phyloP scores from a whole-genome alignment of 148 eudicot genomes.

The Nepenthes mirabilis region DNA sequence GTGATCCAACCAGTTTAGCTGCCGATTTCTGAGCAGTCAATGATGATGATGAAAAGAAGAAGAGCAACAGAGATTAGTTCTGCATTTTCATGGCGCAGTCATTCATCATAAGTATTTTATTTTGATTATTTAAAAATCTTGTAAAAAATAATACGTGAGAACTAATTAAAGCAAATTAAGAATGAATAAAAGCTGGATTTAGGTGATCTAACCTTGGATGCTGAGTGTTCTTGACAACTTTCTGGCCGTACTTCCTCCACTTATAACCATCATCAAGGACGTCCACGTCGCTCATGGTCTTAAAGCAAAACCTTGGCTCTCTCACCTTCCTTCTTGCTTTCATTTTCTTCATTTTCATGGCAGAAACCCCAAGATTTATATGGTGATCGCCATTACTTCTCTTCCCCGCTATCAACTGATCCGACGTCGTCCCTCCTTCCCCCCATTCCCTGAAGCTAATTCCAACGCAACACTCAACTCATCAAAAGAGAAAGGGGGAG shows the following conservation, averaged over 20 bases:
- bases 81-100: too few species aligned
- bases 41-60: too few species aligned
- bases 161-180: too few species aligned
- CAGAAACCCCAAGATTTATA: conserved; percentile 20
- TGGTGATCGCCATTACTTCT: conserved; percentile 9
- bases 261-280: conserved; percentile 84
- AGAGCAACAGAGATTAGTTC: too few species aligned
- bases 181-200: too few species aligned
- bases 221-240: conserved; percentile 80
- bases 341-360: conserved; percentile 58
- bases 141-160: too few species aligned
- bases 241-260: conserved; percentile 88
- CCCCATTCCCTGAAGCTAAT: conserved; percentile 5
- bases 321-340: conserved; percentile 71
- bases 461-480: not conserved
- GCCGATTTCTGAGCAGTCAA: too few species aligned
- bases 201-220: conserved; percentile 49
- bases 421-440: too few species aligned
- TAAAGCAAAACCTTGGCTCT: conserved; percentile 84
- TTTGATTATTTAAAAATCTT: too few species aligned
- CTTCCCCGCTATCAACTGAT: not conserved
- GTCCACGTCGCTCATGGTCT: conserved; percentile 80
- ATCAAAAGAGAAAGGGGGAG: too few species aligned
- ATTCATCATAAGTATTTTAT: too few species aligned
- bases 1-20: too few species aligned